Evolutionary conservation across 495 filamentous ascomycete species (phyloP).

Genomic region (Neurospora sp.): DNA sequence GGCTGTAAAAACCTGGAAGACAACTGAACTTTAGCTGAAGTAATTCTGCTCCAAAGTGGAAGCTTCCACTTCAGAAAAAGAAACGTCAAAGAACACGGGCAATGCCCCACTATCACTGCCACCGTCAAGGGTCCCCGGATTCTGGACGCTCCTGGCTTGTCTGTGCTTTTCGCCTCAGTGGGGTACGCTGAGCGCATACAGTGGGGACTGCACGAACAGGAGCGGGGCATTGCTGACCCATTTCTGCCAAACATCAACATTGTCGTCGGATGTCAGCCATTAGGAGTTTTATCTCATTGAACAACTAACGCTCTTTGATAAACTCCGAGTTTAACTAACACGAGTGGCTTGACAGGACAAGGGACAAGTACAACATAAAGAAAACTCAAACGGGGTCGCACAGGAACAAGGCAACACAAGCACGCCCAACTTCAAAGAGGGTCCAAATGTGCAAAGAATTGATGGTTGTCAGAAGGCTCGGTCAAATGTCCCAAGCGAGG

Average conservation of each 20-base stretch:
- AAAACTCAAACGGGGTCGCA: not conserved
- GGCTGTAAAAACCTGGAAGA: too few species aligned
- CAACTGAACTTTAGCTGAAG: too few species aligned
- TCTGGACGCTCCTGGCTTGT: not conserved
- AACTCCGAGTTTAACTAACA: not conserved
- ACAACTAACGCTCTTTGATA: not conserved
- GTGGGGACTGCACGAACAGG: not conserved
- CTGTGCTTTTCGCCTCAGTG: not conserved
- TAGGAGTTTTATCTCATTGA: not conserved
- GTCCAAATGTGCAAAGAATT: not conserved
- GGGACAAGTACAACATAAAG: not conserved
- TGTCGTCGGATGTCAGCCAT: not conserved
- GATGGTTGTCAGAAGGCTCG: not conserved
- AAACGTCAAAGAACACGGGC: not conserved
- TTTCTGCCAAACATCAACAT: not conserved
- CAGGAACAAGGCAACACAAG: not conserved
- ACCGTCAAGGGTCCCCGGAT: not conserved
- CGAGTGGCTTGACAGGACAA: not conserved
- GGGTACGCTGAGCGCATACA: not conserved
- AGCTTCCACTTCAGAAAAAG: not conserved
- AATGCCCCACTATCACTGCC: not conserved
- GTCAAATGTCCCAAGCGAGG: not conserved
- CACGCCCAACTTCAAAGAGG: not conserved
- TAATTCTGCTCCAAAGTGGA: too few species aligned
- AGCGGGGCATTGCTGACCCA: not conserved